phyloP scores from a whole-genome alignment of 2,329 filamentous ascomycete species.

The Venturia pyrina region DNA sequence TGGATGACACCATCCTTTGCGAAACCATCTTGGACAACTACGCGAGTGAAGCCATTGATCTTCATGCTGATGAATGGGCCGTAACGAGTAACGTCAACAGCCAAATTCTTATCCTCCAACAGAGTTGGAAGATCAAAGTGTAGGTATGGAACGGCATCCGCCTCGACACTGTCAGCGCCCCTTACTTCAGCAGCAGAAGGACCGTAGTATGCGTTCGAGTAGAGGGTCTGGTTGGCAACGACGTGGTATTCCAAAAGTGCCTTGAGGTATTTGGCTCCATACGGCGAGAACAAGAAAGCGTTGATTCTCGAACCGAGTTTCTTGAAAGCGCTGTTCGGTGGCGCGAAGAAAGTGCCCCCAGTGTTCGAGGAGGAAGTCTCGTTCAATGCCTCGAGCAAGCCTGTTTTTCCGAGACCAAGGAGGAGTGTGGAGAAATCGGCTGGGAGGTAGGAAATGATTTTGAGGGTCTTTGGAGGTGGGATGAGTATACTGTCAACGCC shows the following conservation, averaged over 20 bases:
- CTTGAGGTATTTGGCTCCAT: conserved; percentile 64
- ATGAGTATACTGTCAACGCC: conserved; percentile 65
- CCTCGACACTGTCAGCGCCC: conserved; percentile 16
- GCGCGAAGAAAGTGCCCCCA: conserved; percentile 72
- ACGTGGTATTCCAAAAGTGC: conserved; percentile 74
- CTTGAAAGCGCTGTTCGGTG: conserved; percentile 70
- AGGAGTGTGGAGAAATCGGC: conserved; percentile 68
- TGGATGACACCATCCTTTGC: conserved; percentile 77
- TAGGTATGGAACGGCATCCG: conserved; percentile 32
- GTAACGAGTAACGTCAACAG: conserved; percentile 60
- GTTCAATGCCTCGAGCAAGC: conserved; percentile 52
- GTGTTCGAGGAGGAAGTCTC: conserved; percentile 35
- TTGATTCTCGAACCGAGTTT: conserved; percentile 64
- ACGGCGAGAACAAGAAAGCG: conserved; percentile 73
- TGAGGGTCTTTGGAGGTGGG: conserved; percentile 57
- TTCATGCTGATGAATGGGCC: conserved; percentile 61
- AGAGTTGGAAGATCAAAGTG: conserved; percentile 66
- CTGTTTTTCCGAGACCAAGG: conserved; percentile 64
- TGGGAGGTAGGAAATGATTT: conserved; percentile 57
- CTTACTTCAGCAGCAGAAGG: conserved; percentile 21
- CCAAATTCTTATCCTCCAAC: conserved; percentile 54
- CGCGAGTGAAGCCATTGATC: conserved; percentile 62
- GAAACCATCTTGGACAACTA: conserved; percentile 59
- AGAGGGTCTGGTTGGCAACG: conserved; percentile 63
- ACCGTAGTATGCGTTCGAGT: conserved; percentile 72